A percentile compares a stretch with the other conserved stretches of the same genome.
Conservation (phyloP, 495 filamentous ascomycete species). For the Letharia columbiana region DNA sequence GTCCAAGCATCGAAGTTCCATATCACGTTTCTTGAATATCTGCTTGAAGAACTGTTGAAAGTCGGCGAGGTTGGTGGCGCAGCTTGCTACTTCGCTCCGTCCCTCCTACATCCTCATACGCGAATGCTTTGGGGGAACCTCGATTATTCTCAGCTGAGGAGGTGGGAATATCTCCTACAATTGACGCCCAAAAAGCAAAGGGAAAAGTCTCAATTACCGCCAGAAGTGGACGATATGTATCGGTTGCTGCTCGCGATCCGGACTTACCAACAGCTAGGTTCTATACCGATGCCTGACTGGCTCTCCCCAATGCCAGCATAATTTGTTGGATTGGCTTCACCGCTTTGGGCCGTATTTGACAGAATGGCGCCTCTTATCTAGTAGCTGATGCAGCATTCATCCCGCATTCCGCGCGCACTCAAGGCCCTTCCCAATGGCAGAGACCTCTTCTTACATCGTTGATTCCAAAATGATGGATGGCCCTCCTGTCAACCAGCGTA, state of each 20-base stretch:
- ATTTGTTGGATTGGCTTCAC: background rate
- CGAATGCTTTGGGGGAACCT: background rate
- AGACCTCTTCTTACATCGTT: too few relatives aligned
- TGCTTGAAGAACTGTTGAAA: constrained; percentile 13
- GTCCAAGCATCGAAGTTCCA: background rate
- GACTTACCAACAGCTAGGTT: constrained; percentile 6
- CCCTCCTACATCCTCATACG: background rate
- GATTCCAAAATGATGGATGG: too few relatives aligned
- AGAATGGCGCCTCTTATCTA: background rate
- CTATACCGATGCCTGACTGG: background rate
- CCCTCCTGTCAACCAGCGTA: too few relatives aligned
- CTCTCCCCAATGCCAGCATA: constrained; percentile 7
- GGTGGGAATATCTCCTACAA: constrained; percentile 3
- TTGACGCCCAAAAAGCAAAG: background rate
- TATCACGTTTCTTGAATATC: constrained; percentile 12
- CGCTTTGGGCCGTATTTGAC: background rate
- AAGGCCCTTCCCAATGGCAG: background rate
- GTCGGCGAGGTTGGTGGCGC: background rate
- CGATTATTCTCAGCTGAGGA: constrained; percentile 2
- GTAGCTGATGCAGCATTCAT: background rate
- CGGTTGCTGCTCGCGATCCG: constrained; percentile 12
- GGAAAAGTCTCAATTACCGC: constrained; percentile 5
- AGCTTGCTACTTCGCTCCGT: constrained; percentile 6
- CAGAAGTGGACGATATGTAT: constrained; percentile 19
- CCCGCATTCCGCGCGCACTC: background rate